Percentiles rank a stretch among this genome's conserved stretches.
phyloP scores from a whole-genome alignment of 345 rosid genomes.

The Corymbia maculata region DNA sequence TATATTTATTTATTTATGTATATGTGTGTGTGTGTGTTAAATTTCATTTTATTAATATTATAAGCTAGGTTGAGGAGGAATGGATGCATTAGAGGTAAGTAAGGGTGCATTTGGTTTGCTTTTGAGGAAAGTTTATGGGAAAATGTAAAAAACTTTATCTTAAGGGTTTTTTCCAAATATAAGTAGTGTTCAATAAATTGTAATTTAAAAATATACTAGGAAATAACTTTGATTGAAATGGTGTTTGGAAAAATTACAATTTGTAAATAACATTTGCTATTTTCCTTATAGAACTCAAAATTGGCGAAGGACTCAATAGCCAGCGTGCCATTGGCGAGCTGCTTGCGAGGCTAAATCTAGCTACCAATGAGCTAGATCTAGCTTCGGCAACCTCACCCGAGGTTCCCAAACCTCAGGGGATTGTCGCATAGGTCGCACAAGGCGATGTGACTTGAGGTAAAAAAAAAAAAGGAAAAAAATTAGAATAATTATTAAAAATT shows the following conservation, averaged over 20 bases:
- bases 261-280: background rate
- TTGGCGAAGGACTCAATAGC: background rate
- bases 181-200: background rate
- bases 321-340: fast-evolving
- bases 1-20: too few relatives aligned
- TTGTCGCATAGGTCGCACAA: fast-evolving
- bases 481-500: too few relatives aligned
- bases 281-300: background rate
- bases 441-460: background rate
- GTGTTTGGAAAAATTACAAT: background rate
- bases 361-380: too few relatives aligned
- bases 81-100: background rate
- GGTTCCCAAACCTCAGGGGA: background rate
- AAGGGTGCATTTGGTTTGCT: background rate
- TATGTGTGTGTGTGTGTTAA: too few relatives aligned
- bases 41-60: background rate
- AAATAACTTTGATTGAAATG: background rate
- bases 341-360: background rate
- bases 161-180: background rate
- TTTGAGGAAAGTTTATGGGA: too few relatives aligned
- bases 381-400: background rate
- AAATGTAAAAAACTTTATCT: background rate
- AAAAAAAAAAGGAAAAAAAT: background rate
- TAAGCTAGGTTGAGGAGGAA: background rate
- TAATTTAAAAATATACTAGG: background rate